Percentiles rank a stretch among this genome's conserved stretches.
Evolutionary conservation across 306 rosid species (phyloP).

Genomic region (Styphnolobium japonicum): DNA sequence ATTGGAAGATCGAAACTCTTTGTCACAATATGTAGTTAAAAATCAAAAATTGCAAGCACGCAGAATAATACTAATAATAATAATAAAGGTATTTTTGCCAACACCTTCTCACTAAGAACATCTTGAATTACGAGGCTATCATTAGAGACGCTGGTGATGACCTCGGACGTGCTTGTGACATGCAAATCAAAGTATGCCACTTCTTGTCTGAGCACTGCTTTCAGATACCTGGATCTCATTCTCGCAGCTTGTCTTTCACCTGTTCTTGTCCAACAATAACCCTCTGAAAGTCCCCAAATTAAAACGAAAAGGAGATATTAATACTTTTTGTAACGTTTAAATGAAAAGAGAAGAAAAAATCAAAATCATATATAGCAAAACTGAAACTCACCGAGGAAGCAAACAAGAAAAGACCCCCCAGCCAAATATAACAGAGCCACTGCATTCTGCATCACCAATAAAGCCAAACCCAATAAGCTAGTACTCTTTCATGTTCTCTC

Average conservation of each 20-base stretch:
- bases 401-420: constrained; percentile 39
- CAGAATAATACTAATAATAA: neutral
- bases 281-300: constrained; percentile 40
- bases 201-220: constrained; percentile 78
- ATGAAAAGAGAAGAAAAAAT: neutral
- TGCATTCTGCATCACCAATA: constrained; percentile 53
- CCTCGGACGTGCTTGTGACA: constrained; percentile 74
- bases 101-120: constrained; percentile 66
- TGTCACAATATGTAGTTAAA: neutral
- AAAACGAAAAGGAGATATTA: neutral
- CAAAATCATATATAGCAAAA: neutral
- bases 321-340: neutral
- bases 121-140: constrained; percentile 75
- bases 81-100: neutral
- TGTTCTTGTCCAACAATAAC: constrained; percentile 86
- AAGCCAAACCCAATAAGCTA: neutral
- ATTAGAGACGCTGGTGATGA: constrained; percentile 67
- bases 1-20: neutral
- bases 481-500: neutral
- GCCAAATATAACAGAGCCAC: constrained; percentile 64
- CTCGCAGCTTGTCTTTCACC: constrained; percentile 77
- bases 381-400: constrained; percentile 59
- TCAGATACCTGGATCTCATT: constrained; percentile 71
- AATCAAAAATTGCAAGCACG: neutral
- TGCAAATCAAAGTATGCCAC: constrained; percentile 79